Evolutionary conservation across 768 basidiomycete genomes (phyloP).

Genomic region (Mycena galericulata): DNA sequence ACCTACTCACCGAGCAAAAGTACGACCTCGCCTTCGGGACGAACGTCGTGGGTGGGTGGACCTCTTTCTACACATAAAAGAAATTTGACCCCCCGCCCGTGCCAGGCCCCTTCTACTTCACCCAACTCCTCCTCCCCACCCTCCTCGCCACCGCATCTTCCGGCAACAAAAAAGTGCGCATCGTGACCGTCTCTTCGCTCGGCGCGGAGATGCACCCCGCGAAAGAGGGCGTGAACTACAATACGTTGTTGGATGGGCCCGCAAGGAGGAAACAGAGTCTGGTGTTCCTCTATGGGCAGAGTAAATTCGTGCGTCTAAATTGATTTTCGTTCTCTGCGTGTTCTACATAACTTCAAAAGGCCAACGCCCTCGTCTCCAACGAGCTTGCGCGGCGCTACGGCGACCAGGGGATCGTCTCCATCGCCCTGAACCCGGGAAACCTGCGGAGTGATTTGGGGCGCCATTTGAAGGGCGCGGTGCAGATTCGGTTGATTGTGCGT

Average conservation of each 20-base stretch:
- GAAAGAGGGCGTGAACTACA: constrained; percentile 56
- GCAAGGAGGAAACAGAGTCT: constrained; percentile 40
- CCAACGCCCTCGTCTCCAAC: constrained; percentile 54
- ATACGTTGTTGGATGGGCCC: constrained; percentile 53
- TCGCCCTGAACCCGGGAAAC: constrained; percentile 58
- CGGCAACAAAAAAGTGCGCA: constrained; percentile 57
- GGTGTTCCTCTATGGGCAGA: constrained; percentile 51
- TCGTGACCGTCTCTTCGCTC: constrained; percentile 60
- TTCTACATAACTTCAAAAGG: constrained; percentile 43
- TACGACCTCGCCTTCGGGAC: too few relatives aligned
- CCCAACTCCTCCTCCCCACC: constrained; percentile 62
- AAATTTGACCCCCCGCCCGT: too few relatives aligned
- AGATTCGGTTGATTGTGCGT: constrained; percentile 34
- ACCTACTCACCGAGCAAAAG: too few relatives aligned
- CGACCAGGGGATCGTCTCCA: constrained; percentile 59
- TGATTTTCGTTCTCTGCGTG: too few relatives aligned
- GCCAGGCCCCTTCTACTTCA: constrained; percentile 65
- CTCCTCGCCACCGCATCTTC: constrained; percentile 50
- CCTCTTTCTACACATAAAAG: too few relatives aligned
- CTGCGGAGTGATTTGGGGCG: constrained; percentile 48
- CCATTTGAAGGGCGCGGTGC: constrained; percentile 25
- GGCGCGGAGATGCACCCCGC: constrained; percentile 39
- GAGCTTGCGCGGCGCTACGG: constrained; percentile 62
- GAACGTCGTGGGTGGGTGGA: too few relatives aligned
- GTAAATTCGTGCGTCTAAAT: constrained; percentile 62